Evolutionary conservation across 1,284 basidiomycete genomes (phyloP), one percentile per base, ranked within the genome.

Genomic region (Cerioporus squamosus): DNA sequence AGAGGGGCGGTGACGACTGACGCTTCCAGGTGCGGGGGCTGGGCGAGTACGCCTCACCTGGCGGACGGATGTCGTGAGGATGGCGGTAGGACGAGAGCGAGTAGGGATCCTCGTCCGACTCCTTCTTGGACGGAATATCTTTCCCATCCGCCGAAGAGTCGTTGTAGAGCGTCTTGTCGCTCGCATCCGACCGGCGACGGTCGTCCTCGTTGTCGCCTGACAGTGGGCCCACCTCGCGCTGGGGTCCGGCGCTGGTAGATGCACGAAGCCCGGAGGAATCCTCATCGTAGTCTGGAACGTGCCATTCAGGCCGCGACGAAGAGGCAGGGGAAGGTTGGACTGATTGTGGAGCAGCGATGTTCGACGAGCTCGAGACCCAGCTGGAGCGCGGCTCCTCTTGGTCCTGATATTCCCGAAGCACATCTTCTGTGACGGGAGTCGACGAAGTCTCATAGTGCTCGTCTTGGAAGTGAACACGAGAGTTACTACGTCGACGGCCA

Each of bases 61-160:
- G 87, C 8, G 82, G 76, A 18, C 71, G 73, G 50, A 88, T 86
- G 44, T 86, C 82, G 62, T 84, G 80, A 17, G 86, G 84, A 62
- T 87, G 84, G 50, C 77, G 73, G 70, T 84, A 81, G 2, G 84
- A 84, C 12, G 83, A 80, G 44, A 85, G 69, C 0, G 81, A 76
- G 61, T 75, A 82, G 62, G 33, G 33, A 22, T 42, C 17, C 15
- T 36, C 15, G 22, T 72, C 76, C 51, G 74, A 69, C 59, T 77
- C 65, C 12, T 67, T 57, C 29, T 74, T 66, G 5, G 24, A 31
- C 4, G 36, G 6, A n/a, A 5, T 20, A 14, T 18, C 33, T 38
- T 46, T 31, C 57, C n/a, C 54, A 15, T 51, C 29, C 8, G 42
- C 26, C 8, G 29, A 44, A 22, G 36, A 43, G 22, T 53, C 46